Conservation (phyloP, 1,284 basidiomycete genomes). For the Irpex lacteus region DNA sequence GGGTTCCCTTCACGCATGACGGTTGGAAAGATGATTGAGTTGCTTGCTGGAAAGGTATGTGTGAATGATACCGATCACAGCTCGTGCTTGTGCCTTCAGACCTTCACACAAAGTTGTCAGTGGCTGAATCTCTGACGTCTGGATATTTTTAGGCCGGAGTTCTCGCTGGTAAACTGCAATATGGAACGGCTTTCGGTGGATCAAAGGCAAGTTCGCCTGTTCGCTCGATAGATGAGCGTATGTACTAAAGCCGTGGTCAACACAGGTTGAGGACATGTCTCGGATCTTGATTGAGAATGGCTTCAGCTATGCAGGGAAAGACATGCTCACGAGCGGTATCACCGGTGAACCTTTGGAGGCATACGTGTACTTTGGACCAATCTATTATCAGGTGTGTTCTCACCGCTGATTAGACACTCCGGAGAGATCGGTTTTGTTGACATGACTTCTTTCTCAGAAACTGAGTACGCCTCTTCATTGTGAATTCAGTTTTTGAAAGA, state of each 20-base stretch:
- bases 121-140: constrained; percentile 1
- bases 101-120: neutral
- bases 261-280: constrained; percentile 96
- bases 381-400: constrained; percentile 86
- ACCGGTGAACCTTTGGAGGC: constrained; percentile 96
- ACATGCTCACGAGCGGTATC: constrained; percentile 97
- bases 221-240: constrained; percentile 4
- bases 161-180: constrained; percentile 82
- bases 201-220: constrained; percentile 64
- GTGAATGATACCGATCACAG: neutral
- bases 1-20: constrained; percentile 99
- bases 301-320: constrained; percentile 97
- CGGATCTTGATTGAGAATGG: constrained; percentile 93
- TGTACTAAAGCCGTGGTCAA: neutral
- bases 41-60: constrained; percentile 89
- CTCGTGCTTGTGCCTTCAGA: constrained; percentile 3
- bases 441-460: constrained; percentile 49
- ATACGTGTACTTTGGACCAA: constrained; percentile 98
- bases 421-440: constrained; percentile 10
- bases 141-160: constrained; percentile 71
- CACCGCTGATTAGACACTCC: neutral
- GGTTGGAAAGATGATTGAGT: constrained; percentile 99
- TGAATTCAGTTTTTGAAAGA: constrained; percentile 3
- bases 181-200: constrained; percentile 96
- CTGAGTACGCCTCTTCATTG: constrained; percentile 53